Conservation (phyloP, 441 rosid genomes). For the Pelargonium australe region DNA sequence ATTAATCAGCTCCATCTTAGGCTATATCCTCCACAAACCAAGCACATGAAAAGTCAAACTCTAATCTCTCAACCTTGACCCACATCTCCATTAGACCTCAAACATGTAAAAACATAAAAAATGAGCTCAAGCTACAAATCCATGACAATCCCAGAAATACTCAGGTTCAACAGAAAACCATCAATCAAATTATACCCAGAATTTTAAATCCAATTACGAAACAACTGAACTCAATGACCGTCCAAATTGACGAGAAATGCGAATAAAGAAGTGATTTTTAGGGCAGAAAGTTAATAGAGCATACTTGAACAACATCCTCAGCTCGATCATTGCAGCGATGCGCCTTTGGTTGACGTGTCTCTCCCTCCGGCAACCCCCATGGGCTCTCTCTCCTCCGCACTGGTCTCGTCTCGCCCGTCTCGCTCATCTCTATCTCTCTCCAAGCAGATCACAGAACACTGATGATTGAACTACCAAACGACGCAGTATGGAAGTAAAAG, state of each 20-base stretch:
- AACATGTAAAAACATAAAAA: not conserved
- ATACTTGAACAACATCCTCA: constrained; percentile 85
- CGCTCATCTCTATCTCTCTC: constrained; percentile 8
- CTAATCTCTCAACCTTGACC: not conserved
- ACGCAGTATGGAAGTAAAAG: no score
- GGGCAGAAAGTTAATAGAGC: not conserved
- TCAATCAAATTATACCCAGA: not conserved
- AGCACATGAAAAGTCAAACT: not conserved
- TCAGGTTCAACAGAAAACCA: not conserved
- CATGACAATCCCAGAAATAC: not conserved
- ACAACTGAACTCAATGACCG: not conserved
- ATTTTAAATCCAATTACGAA: no score
- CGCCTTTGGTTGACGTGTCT: constrained; percentile 75
- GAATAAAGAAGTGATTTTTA: not conserved
- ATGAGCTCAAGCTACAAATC: not conserved
- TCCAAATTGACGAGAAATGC: not conserved
- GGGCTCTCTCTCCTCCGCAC: constrained; percentile 97
- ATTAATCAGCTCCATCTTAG: not conserved
- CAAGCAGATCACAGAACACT: not conserved
- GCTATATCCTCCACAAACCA: not conserved
- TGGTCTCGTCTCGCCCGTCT: constrained; percentile 83
- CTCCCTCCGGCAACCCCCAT: constrained; percentile 81
- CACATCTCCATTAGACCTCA: not conserved
- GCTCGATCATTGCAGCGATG: constrained; percentile 98
- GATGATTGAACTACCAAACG: no score